phyloP scores from a whole-genome alignment of 106 monocot genomes.

The Gastrodia elata region DNA sequence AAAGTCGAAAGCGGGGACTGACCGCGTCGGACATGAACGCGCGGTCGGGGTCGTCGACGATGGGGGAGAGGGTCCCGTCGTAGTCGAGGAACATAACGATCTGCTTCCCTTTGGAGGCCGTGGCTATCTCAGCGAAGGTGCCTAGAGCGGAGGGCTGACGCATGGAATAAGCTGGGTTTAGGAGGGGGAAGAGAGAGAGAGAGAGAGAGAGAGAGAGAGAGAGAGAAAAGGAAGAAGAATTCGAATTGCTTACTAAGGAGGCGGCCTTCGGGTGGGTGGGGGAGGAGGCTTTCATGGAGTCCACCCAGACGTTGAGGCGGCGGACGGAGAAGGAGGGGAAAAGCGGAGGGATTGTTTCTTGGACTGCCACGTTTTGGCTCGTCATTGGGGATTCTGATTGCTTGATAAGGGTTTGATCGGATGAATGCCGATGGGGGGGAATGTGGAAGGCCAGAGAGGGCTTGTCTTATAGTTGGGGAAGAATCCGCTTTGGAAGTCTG shows the following conservation, averaged over 20 bases:
- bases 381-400: constrained; percentile 25
- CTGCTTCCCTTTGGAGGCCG: constrained; percentile 43
- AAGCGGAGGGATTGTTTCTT: constrained; percentile 18
- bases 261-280: constrained; percentile 37
- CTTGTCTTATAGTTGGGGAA: constrained; percentile 2
- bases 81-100: constrained; percentile 85
- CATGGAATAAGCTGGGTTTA: constrained; percentile 14
- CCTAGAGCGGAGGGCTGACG: constrained; percentile 61
- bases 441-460: constrained; percentile 3
- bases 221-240: not conserved
- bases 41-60: constrained; percentile 69
- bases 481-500: not conserved
- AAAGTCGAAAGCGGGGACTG: constrained; percentile 2
- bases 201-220: not conserved
- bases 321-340: constrained; percentile 5
- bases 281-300: constrained; percentile 56
- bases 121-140: constrained; percentile 53
- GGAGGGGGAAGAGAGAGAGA: not conserved
- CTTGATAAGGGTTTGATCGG: not conserved
- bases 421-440: not conserved
- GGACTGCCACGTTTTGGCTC: constrained; percentile 49
- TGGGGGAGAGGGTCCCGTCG: constrained; percentile 87
- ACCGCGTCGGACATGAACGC: constrained; percentile 87
- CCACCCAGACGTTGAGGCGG: constrained; percentile 29
- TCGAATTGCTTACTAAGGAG: constrained; percentile 15